phyloP scores from a whole-genome alignment of 352 stramenopile genomes.

The Phytopythium chamaehyphon region DNA sequence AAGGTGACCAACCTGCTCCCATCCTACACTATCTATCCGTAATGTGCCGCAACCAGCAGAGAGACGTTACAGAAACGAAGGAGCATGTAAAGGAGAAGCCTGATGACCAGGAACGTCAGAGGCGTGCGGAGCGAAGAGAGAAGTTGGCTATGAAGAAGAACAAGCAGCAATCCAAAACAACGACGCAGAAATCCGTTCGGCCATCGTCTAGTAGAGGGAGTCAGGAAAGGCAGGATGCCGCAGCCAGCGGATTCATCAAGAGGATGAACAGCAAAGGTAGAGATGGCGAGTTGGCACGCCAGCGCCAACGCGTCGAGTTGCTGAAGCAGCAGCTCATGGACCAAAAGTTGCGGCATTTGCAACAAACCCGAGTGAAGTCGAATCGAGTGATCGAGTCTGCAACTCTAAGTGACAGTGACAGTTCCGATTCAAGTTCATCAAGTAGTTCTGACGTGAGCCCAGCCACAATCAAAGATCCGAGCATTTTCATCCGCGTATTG shows the following conservation, averaged over 20 bases:
- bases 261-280: neutral
- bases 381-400: neutral
- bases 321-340: conserved; percentile 67
- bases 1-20: conserved; percentile 26
- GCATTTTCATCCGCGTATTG: conserved; percentile 5
- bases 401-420: neutral
- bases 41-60: conserved; percentile 20
- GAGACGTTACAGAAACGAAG: conserved; percentile 5
- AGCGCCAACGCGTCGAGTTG: conserved; percentile 51
- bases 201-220: neutral
- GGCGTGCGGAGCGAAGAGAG: neutral
- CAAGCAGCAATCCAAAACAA: neutral
- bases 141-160: neutral
- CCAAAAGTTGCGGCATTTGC: conserved; percentile 39
- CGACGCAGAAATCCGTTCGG: neutral
- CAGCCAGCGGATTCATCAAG: neutral
- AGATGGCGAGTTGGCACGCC: conserved; percentile 13
- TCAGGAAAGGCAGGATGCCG: neutral
- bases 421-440: neutral
- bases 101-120: neutral
- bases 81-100: neutral
- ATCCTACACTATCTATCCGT: conserved; percentile 57
- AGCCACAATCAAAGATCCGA: neutral
- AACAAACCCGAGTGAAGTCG: conserved; percentile 6
- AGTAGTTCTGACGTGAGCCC: neutral